Evolutionary conservation across 257 asterid genomes (phyloP), one percentile per base, ranked within the genome.

Genomic region (Hygrophila difformis): DNA sequence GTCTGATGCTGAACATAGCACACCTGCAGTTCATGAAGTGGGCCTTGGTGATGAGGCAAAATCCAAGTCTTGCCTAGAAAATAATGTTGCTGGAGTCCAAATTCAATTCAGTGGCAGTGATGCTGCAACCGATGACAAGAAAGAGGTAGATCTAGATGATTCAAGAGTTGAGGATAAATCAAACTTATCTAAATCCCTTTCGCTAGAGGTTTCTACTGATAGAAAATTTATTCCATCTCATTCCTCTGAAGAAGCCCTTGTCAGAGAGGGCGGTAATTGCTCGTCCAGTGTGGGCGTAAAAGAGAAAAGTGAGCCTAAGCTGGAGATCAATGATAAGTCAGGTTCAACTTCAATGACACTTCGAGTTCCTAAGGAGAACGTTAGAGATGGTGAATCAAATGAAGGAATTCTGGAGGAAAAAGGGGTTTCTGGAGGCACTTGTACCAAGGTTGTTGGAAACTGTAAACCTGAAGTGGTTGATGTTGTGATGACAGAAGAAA

Each of bases 1-100:
- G 11, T 39, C 71, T 33, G 68, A 59, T 67, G 70, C 92, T 61
- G 93, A 73, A 59, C 63, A 62, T 33, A 67, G 61, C 44, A 60
- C 61, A 6, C 72, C 68, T 44, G 63, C 48, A 22, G 75, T 22
- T 53, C 68, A 69, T 28, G 78, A 72, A 53, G 66, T 60, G 28
- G 51, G 68, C 50, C 6, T 19, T 15, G 61, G 47, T 36, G 59
- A 68, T 57, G 80, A 62, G 36, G 59, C 51, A 13, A 63, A 57
- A 59, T 58, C 78, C 10, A 61, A 58, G 40, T n/a, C 79, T 16
- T 51, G 62, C 28, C 44, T 59, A 39, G 51, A 34, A 41, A 56
- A 26, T 38, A 17, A 44, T 16, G 4, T 26, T 41, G 18, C 56
- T 11, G 65, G 48, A 44, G 53, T 37, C 39, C 45, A 21, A 28